A percentile compares a stretch with the other conserved stretches of the same genome.
Conservation (phyloP, 768 basidiomycete genomes). For the Rhizopogon salebrosus region DNA sequence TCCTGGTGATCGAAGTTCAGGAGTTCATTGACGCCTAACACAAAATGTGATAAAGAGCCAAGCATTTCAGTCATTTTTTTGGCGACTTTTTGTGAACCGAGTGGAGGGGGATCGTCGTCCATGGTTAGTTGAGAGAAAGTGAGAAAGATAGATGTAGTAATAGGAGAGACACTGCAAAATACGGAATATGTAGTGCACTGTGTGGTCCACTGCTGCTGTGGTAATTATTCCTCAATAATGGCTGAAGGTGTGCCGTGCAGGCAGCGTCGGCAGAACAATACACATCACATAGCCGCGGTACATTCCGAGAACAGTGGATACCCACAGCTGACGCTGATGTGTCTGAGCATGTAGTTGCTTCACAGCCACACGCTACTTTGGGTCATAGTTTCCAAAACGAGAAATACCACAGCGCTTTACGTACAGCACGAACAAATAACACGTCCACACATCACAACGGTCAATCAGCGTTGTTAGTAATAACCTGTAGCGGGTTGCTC, state of each 20-base stretch:
- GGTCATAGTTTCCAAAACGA: conserved; percentile 3
- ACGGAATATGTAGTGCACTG: conserved; percentile 20
- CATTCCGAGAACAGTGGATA: conserved; percentile 23
- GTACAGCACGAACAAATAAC: conserved; percentile 13
- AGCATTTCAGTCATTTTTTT: conserved; percentile 25
- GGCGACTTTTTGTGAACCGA: conserved; percentile 20
- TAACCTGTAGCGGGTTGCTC: no score
- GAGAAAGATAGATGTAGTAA: conserved; percentile 6
- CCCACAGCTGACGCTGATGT: background rate
- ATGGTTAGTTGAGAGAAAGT: background rate
- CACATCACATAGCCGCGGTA: conserved; percentile 22
- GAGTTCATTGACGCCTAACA: conserved; percentile 24
- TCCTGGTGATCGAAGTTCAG: conserved; percentile 12
- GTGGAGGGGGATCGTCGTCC: conserved; percentile 9
- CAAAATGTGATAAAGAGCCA: conserved; percentile 24
- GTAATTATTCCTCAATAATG: background rate
- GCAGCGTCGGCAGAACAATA: background rate
- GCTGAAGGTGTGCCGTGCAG: background rate
- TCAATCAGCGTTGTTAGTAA: no score
- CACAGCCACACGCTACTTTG: background rate
- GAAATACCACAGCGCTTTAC: background rate
- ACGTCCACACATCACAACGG: conserved; percentile 11
- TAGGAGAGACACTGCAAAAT: conserved; percentile 7
- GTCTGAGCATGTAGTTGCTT: background rate
- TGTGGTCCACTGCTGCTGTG: conserved; percentile 5